A percentile compares a stretch with the other conserved stretches of the same genome.
These are phyloP conservation scores for Naganishia sp. DNA, from an alignment of 1,284 basidiomycete genomes.

Conservation along the genomic window DNA sequence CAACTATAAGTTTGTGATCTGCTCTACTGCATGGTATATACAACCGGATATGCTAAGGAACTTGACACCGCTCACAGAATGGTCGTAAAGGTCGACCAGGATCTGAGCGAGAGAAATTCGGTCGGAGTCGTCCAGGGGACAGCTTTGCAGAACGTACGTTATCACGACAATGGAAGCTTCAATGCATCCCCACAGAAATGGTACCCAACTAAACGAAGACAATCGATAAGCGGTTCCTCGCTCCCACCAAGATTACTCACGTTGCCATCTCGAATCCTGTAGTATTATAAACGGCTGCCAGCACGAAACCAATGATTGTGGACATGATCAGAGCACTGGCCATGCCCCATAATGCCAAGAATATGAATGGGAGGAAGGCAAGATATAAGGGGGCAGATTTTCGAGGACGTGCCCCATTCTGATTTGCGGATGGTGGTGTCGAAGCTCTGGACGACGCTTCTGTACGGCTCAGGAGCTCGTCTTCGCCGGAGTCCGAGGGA, in stretches of 20 bases:
- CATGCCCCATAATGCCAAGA: constrained; percentile 28
- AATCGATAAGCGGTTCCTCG: not conserved
- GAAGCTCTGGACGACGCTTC: not conserved
- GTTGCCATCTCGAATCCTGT: constrained; percentile 35
- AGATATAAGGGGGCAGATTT: constrained; percentile 31
- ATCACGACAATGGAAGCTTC: constrained; percentile 33
- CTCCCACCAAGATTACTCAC: constrained; percentile 17
- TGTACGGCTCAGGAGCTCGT: too few species aligned
- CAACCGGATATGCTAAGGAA: not conserved
- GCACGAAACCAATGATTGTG: constrained; percentile 33
- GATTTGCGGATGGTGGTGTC: not conserved
- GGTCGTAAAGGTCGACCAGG: constrained; percentile 26
- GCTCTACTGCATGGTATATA: not conserved
- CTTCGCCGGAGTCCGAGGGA: too few species aligned
- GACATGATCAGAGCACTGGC: constrained; percentile 31
- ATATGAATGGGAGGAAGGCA: constrained; percentile 28
- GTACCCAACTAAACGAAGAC: constrained; percentile 25
- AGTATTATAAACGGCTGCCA: constrained; percentile 33
- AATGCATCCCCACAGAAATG: constrained; percentile 32
- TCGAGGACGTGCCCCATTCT: not conserved
- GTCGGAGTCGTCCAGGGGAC: too few species aligned
- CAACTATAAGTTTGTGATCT: not conserved
- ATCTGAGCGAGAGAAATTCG: not conserved
- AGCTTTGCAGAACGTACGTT: constrained; percentile 23
- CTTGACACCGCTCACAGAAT: constrained; percentile 14